Percentiles rank a stretch among this genome's conserved stretches.
Conservation (phyloP, 352 stramenopile genomes). For the Globisporangium viniferum region DNA sequence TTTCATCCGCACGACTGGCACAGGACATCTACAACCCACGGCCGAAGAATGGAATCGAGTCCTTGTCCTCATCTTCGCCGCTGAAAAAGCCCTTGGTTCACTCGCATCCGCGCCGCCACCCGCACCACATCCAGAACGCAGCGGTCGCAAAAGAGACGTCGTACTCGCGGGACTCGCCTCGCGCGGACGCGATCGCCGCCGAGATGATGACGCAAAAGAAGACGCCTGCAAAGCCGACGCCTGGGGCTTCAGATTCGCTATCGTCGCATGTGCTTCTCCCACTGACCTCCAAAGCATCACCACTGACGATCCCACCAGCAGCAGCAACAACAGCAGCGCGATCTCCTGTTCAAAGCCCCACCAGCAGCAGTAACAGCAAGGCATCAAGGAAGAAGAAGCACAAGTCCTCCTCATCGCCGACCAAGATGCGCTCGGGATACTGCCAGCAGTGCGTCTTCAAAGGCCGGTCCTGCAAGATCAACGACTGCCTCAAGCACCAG, state of each 20-base stretch:
- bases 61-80: background rate
- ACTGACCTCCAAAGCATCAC: background rate
- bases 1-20: slow-evolving; percentile 30
- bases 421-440: slow-evolving; percentile 47
- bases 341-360: background rate
- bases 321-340: background rate
- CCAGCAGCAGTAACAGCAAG: background rate
- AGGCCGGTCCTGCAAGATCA: slow-evolving; percentile 56
- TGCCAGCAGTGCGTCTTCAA: slow-evolving; percentile 59
- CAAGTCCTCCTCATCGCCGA: slow-evolving; percentile 16
- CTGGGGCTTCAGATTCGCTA: background rate
- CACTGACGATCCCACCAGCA: background rate
- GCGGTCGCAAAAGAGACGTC: background rate
- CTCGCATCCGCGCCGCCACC: slow-evolving; percentile 7
- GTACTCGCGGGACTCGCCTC: slow-evolving; percentile 16
- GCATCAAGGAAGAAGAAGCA: background rate
- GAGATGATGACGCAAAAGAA: background rate
- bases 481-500: slow-evolving; percentile 65
- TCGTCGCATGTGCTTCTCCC: slow-evolving; percentile 2
- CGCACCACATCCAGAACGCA: slow-evolving; percentile 9
- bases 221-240: background rate
- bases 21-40: slow-evolving; percentile 27
- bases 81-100: background rate
- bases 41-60: slow-evolving; percentile 19
- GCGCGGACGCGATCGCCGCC: slow-evolving; percentile 4